These are phyloP conservation scores for Pythium graminicola DNA, from an alignment of 352 stramenopile genomes.

Conservation along the genomic window DNA sequence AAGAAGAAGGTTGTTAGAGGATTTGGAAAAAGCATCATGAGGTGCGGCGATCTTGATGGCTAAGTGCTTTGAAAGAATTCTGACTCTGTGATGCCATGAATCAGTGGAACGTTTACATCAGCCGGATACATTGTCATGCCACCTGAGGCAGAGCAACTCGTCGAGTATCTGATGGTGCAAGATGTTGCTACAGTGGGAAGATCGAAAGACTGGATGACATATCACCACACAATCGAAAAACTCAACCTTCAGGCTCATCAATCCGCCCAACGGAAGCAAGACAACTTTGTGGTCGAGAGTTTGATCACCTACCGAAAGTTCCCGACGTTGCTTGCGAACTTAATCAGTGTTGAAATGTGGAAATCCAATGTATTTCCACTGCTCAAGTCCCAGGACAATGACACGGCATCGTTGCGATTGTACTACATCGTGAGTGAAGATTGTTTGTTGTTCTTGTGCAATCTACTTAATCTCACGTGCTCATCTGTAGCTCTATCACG, in stretches of 20 bases:
- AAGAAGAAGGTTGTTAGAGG: neutral
- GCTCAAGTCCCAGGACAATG: constrained; percentile 38
- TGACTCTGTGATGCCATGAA: neutral
- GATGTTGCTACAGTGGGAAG: constrained; percentile 52
- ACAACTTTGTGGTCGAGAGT: constrained; percentile 92
- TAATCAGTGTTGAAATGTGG: constrained; percentile 89
- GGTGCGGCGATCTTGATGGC: neutral
- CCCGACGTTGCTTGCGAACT: constrained; percentile 75
- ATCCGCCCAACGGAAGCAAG: constrained; percentile 81
- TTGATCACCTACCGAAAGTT: constrained; percentile 92
- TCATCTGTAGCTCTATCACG: constrained; percentile 71
- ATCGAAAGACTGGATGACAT: constrained; percentile 67
- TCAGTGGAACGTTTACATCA: constrained; percentile 11
- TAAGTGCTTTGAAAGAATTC: neutral
- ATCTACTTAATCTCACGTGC: neutral
- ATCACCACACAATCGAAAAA: constrained; percentile 88
- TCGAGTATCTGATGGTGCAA: constrained; percentile 68
- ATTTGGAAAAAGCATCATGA: neutral
- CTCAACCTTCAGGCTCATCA: constrained; percentile 92
- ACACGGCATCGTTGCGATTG: constrained; percentile 67
- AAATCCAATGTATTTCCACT: constrained; percentile 73
- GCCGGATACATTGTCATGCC: constrained; percentile 63
- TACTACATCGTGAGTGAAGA: constrained; percentile 82
- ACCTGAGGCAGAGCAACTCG: constrained; percentile 73
- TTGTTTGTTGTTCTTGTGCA: neutral